These are phyloP conservation scores for Aureobasidium sp. DNA, from an alignment of 2,329 filamentous ascomycete species.

Conservation along the genomic window DNA sequence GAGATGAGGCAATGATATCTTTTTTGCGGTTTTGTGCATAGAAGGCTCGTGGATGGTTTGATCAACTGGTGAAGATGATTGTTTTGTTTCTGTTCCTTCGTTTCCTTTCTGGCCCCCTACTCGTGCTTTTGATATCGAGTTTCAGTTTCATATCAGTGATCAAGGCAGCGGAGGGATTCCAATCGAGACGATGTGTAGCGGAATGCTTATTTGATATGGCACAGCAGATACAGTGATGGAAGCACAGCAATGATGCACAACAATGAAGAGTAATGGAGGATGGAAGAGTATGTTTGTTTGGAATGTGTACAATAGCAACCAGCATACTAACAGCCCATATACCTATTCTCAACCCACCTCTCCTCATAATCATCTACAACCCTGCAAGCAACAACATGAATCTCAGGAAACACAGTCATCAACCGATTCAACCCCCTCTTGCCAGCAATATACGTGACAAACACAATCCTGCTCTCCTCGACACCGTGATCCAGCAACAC, in stretches of 20 bases:
- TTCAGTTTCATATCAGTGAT: no score
- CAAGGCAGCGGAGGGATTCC: no score
- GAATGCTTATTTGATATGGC: no score
- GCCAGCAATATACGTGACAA: slow-evolving; percentile 88
- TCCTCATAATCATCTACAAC: slow-evolving; percentile 76
- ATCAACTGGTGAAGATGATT: no score
- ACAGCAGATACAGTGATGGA: not conserved
- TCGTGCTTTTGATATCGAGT: no score
- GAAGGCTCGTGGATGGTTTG: no score
- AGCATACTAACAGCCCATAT: slow-evolving; percentile 34
- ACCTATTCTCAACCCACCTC: slow-evolving; percentile 83
- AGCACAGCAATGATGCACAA: not conserved
- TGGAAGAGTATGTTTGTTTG: not conserved
- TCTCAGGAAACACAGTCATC: slow-evolving; percentile 79
- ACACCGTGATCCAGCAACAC: slow-evolving; percentile 95
- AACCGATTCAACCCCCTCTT: slow-evolving; percentile 76
- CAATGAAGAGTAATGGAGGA: not conserved
- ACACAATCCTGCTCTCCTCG: slow-evolving; percentile 72
- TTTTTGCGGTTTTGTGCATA: no score
- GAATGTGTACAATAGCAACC: not conserved
- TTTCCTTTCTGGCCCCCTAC: no score
- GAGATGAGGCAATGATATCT: no score
- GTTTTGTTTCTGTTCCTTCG: no score
- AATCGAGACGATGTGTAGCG: no score
- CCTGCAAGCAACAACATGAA: slow-evolving; percentile 78